phyloP scores from a whole-genome alignment of 2,329 filamentous ascomycete genomes.

The Curvularia eragrostidis region DNA sequence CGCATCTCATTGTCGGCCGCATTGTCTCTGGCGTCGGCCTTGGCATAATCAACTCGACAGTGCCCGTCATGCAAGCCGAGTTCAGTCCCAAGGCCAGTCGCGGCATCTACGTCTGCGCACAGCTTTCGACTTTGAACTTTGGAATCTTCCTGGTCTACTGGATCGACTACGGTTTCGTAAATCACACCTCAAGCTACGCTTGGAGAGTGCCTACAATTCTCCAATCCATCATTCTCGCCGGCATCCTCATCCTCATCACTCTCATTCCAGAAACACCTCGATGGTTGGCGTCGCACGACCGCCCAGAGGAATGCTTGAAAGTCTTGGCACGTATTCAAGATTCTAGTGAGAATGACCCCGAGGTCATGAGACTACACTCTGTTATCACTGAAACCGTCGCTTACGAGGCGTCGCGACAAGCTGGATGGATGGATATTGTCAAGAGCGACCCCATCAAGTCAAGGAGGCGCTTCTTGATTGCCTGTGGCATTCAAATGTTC shows the following conservation, averaged over 20 bases:
- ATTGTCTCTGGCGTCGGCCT: conserved; percentile 42
- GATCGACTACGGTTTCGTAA: conserved; percentile 26
- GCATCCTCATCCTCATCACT: conserved; percentile 14
- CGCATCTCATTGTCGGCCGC: conserved; percentile 28
- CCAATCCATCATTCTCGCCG: conserved; percentile 19
- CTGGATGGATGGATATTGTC: conserved; percentile 26
- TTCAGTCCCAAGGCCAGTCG: conserved; percentile 29
- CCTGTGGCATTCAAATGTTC: conserved; percentile 27
- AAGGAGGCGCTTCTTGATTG: conserved; percentile 25
- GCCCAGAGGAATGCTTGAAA: conserved; percentile 22
- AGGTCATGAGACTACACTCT: conserved; percentile 23
- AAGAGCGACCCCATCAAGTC: conserved; percentile 27
- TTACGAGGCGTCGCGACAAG: conserved; percentile 23
- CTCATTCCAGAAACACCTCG: conserved; percentile 24
- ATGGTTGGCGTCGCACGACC: conserved; percentile 27
- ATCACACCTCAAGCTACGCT: conserved; percentile 23
- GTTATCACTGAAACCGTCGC: conserved; percentile 28
- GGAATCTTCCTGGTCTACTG: conserved; percentile 27
- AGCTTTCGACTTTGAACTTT: conserved; percentile 26
- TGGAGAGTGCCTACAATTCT: conserved; percentile 25
- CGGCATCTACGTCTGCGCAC: conserved; percentile 27
- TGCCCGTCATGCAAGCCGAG: conserved; percentile 25
- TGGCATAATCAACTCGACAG: conserved; percentile 26
- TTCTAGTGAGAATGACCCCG: conserved; percentile 13
- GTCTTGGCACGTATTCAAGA: conserved; percentile 24